Evolutionary conservation across 2,329 filamentous ascomycete species (phyloP).

Genomic region (Curvularia verruculosa): DNA sequence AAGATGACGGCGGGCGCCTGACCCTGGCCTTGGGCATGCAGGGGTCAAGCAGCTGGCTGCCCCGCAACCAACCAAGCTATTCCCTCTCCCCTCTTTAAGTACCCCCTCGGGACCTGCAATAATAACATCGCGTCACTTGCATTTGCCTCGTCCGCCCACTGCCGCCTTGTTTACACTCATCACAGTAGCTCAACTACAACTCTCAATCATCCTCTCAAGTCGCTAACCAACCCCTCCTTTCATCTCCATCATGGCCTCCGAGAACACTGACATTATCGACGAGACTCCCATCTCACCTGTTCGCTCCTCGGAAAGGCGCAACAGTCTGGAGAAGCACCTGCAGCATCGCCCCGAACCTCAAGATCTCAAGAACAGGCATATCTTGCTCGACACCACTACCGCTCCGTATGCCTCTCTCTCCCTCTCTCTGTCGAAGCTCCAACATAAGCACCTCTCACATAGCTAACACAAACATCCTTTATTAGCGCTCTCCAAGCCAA

Average conservation of each 20-base stretch:
- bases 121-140: slow-evolving; percentile 2
- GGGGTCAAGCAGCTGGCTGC: slow-evolving; percentile 25
- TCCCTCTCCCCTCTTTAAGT: slow-evolving; percentile 17
- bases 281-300: slow-evolving; percentile 51
- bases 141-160: slow-evolving; percentile 8
- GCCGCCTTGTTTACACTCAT: slow-evolving; percentile 1
- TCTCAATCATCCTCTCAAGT: slow-evolving; percentile 1
- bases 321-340: slow-evolving; percentile 56
- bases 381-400: slow-evolving; percentile 69
- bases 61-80: slow-evolving; percentile 32
- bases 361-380: slow-evolving; percentile 72
- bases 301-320: slow-evolving; percentile 65
- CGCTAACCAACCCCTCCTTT: slow-evolving; percentile 14
- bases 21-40: slow-evolving; percentile 21
- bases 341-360: slow-evolving; percentile 59
- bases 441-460: not conserved
- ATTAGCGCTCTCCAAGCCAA: slow-evolving; percentile 66
- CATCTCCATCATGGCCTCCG: slow-evolving; percentile 34
- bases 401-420: slow-evolving; percentile 62
- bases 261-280: slow-evolving; percentile 39
- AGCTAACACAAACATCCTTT: slow-evolving; percentile 4
- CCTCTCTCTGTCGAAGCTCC: not conserved
- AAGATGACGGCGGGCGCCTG: slow-evolving; percentile 23
- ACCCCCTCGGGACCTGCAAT: slow-evolving; percentile 10
- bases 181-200: not conserved